Evolutionary conservation across 208 protist genomes (phyloP).

Genomic region (Acanthamoeba pearcei): DNA sequence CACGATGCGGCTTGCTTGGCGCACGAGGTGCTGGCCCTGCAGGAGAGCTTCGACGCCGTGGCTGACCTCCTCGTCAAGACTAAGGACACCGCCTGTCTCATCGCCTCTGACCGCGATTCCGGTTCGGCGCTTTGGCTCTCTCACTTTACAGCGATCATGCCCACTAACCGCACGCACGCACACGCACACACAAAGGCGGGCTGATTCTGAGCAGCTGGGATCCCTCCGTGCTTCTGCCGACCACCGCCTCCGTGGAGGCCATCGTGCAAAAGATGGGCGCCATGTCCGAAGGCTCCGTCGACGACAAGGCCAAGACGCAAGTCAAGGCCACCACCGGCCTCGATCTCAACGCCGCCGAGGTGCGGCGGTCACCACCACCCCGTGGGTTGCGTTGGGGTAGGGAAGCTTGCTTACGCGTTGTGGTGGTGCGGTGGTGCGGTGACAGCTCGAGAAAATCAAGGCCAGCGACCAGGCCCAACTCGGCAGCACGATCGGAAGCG

Average conservation of each 20-base stretch:
- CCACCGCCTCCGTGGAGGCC: neutral
- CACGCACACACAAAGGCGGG: neutral
- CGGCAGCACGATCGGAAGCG: neutral
- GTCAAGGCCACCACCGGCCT: neutral
- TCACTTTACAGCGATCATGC: neutral
- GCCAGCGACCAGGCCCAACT: neutral
- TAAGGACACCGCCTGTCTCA: conserved; percentile 40
- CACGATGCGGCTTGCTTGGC: conserved; percentile 25
- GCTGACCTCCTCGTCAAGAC: conserved; percentile 19
- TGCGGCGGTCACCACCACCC: neutral
- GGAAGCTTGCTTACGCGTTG: neutral
- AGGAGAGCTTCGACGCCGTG: conserved; percentile 54
- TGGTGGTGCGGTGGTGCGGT: neutral
- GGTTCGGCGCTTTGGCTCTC: neutral
- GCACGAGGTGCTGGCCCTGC: conserved; percentile 50
- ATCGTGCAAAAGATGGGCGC: neutral
- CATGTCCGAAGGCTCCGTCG: neutral
- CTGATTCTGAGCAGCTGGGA: neutral
- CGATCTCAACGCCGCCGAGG: neutral
- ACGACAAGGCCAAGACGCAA: neutral
- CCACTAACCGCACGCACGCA: neutral
- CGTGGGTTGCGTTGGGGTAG: neutral
- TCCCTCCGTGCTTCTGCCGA: neutral
- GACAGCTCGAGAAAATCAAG: neutral
- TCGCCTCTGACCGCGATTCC: conserved; percentile 30